Percentiles rank a stretch among this genome's conserved stretches.
These are phyloP conservation scores for Dianthus caryophyllus DNA, from an alignment of 148 eudicot species.

Conservation along the genomic window DNA sequence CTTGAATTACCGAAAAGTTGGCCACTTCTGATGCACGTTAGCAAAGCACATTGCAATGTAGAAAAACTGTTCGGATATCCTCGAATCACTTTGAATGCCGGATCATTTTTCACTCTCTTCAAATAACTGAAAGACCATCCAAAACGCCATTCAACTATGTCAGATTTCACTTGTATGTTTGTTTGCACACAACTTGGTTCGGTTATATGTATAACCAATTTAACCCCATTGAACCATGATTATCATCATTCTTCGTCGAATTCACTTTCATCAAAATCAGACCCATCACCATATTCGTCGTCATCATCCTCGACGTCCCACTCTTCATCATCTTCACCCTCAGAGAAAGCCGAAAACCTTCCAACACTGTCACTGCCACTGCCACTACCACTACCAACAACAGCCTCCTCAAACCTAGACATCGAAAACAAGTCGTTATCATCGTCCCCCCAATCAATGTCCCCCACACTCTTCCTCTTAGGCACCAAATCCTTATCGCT, in stretches of 20 bases:
- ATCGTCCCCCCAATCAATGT: conserved; percentile 23
- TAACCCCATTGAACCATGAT: not conserved
- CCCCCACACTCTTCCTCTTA: conserved; percentile 26
- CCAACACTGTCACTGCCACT: no score
- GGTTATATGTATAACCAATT: not conserved
- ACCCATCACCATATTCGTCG: conserved; percentile 36
- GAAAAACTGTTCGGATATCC: no score
- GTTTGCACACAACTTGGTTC: not conserved
- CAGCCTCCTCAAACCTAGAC: conserved; percentile 37
- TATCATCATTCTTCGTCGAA: conserved; percentile 27
- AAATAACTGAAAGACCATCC: no score
- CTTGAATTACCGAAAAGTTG: no score
- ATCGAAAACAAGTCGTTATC: conserved; percentile 38
- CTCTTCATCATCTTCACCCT: conserved; percentile 47
- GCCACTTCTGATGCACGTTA: no score
- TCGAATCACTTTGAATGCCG: no score
- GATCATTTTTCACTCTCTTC: no score
- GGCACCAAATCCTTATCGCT: conserved; percentile 61
- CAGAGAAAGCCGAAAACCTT: conserved; percentile 41
- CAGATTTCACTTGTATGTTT: no score
- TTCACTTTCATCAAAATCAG: conserved; percentile 46
- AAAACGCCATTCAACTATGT: no score
- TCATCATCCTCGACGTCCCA: conserved; percentile 23
- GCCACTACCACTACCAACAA: conserved; percentile 23
- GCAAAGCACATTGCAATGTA: no score